Conservation (phyloP, 495 filamentous ascomycete genomes). For the Letharia lupina region DNA sequence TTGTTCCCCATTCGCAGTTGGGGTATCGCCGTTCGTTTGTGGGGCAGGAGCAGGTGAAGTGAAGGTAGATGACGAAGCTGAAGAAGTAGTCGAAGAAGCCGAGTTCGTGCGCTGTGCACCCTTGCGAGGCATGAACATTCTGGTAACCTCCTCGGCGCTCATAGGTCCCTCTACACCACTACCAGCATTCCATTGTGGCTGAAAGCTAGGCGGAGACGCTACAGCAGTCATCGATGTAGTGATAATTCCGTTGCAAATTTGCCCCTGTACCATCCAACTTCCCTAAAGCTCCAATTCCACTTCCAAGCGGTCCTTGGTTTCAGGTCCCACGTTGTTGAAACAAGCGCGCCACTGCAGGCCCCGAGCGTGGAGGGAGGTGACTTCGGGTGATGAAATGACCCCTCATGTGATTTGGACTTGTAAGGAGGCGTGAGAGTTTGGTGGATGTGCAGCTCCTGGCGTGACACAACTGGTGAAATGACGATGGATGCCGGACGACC, state of each 20-base stretch:
- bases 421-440: constrained; percentile 13
- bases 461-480: neutral
- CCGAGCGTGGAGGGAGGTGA: constrained; percentile 33
- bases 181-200: constrained; percentile 58
- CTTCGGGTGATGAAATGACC: constrained; percentile 29
- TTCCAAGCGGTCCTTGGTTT: constrained; percentile 23
- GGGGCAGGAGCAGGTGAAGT: constrained; percentile 38
- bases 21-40: constrained; percentile 43
- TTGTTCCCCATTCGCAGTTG: constrained; percentile 35
- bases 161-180: constrained; percentile 67
- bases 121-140: constrained; percentile 83
- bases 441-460: neutral
- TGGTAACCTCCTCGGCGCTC: constrained; percentile 76
- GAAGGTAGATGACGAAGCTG: constrained; percentile 63
- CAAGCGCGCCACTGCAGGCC: constrained; percentile 15
- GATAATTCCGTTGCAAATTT: neutral
- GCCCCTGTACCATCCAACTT: neutral
- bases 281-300: constrained; percentile 4
- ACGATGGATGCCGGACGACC: constrained; percentile 13
- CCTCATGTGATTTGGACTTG: constrained; percentile 28
- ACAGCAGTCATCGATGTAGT: constrained; percentile 81
- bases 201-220: constrained; percentile 83
- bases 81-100: constrained; percentile 67
- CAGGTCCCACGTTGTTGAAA: constrained; percentile 21
- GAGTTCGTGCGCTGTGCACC: constrained; percentile 78